Evolutionary conservation across 2,329 filamentous ascomycete genomes (phyloP).

Genomic region (Pleurostoma richardsiae): DNA sequence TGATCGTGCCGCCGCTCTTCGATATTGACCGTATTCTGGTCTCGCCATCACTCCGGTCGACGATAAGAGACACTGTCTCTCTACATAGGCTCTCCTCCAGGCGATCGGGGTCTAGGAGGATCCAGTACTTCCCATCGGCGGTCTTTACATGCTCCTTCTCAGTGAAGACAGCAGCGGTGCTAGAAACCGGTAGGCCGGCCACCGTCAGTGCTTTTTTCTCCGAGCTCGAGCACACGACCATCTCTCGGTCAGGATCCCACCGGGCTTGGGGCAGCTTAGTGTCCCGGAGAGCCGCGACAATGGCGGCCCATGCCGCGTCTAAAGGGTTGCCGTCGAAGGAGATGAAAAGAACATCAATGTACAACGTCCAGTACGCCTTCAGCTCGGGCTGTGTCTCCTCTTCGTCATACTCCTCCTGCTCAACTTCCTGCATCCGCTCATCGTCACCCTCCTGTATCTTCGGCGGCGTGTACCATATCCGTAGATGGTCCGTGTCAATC

Average conservation of each 20-base stretch:
- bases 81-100: conserved; percentile 83
- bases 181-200: conserved; percentile 65
- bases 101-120: conserved; percentile 82
- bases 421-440: conserved; percentile 20
- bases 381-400: conserved; percentile 32
- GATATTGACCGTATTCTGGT: conserved; percentile 66
- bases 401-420: conserved; percentile 28
- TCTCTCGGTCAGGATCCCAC: conserved; percentile 80
- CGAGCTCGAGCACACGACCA: conserved; percentile 65
- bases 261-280: conserved; percentile 72
- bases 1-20: conserved; percentile 72
- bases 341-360: conserved; percentile 92
- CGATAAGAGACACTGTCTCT: conserved; percentile 77
- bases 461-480: conserved; percentile 62
- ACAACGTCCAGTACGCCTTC: conserved; percentile 91
- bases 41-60: conserved; percentile 55
- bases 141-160: conserved; percentile 41
- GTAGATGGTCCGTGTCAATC: conserved; percentile 61
- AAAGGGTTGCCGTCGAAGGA: conserved; percentile 89
- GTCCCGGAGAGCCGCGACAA: conserved; percentile 74
- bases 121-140: conserved; percentile 55
- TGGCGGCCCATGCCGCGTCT: conserved; percentile 82
- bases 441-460: conserved; percentile 42
- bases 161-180: conserved; percentile 74
- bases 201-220: conserved; percentile 52